These are phyloP conservation scores for Leishmania mexicana DNA, from an alignment of 208 protist genomes.

Conservation along the genomic window DNA sequence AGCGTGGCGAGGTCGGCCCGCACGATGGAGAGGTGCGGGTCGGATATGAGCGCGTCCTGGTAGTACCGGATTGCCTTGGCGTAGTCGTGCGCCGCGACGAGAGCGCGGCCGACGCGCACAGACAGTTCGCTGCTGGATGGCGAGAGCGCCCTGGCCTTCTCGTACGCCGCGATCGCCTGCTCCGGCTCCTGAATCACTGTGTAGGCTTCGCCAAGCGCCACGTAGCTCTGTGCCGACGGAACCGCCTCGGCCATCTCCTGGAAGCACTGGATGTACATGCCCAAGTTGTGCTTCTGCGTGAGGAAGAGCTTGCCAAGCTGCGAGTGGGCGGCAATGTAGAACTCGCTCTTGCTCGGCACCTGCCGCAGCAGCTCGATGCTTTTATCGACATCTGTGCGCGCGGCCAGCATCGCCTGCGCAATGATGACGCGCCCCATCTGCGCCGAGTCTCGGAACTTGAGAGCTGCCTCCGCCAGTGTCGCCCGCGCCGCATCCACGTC, in stretches of 20 bases:
- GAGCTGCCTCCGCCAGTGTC: slow-evolving; percentile 61
- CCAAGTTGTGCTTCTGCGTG: slow-evolving; percentile 73
- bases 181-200: slow-evolving; percentile 89
- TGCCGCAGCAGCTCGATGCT: slow-evolving; percentile 78
- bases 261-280: slow-evolving; percentile 87
- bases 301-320: slow-evolving; percentile 93
- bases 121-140: slow-evolving; percentile 83
- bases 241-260: slow-evolving; percentile 88
- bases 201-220: slow-evolving; percentile 91
- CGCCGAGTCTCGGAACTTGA: slow-evolving; percentile 61
- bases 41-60: slow-evolving; percentile 69
- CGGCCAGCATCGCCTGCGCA: slow-evolving; percentile 86
- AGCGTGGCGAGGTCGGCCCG: slow-evolving; percentile 92
- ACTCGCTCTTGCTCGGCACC: slow-evolving; percentile 67
- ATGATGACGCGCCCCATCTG: slow-evolving; percentile 81
- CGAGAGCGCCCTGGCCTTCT: slow-evolving; percentile 85
- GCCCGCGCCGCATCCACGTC: slow-evolving; percentile 81
- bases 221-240: slow-evolving; percentile 72
- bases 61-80: slow-evolving; percentile 93
- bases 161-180: slow-evolving; percentile 90
- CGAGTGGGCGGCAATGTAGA: slow-evolving; percentile 82
- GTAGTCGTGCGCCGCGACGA: slow-evolving; percentile 95
- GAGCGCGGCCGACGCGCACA: slow-evolving; percentile 91
- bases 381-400: slow-evolving; percentile 85
- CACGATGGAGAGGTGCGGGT: slow-evolving; percentile 71